These are phyloP conservation scores for Corymbia citriodora DNA, from an alignment of 441 rosid genomes.

Conservation along the genomic window DNA sequence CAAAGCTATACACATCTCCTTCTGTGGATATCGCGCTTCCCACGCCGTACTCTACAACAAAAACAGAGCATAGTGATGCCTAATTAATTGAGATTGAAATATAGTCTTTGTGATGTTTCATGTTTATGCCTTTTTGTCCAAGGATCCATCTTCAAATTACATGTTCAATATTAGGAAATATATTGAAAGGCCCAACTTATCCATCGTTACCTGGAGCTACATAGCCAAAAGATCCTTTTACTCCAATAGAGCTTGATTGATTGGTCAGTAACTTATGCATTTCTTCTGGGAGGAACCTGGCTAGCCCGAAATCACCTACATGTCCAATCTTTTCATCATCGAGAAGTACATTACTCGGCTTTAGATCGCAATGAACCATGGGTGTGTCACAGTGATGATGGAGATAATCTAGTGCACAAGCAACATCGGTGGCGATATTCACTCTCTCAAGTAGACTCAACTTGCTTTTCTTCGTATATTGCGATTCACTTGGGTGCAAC, in stretches of 20 bases:
- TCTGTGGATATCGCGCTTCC: fast-evolving
- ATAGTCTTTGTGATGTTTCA: no score
- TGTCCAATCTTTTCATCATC: background rate
- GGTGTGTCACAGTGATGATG: background rate
- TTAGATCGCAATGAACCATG: background rate
- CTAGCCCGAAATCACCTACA: background rate
- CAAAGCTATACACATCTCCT: no score
- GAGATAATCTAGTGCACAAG: background rate
- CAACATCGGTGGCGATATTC: background rate
- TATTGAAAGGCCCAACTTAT: background rate
- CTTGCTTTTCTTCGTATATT: background rate
- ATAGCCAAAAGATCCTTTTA: background rate
- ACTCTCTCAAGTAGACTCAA: background rate
- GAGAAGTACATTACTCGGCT: background rate
- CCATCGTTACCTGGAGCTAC: background rate
- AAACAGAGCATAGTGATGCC: fast-evolving
- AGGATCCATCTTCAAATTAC: fast-evolving
- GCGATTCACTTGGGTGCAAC: background rate
- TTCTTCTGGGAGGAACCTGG: background rate
- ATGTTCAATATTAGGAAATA: background rate
- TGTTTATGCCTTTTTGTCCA: no score
- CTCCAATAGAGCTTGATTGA: background rate
- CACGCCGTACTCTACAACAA: no score
- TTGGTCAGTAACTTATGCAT: fast-evolving
- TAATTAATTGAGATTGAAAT: no score